Evolutionary conservation across 352 stramenopile species (phyloP), one percentile per base, ranked within the genome.

Genomic region (Phytophthora aleatoria): DNA sequence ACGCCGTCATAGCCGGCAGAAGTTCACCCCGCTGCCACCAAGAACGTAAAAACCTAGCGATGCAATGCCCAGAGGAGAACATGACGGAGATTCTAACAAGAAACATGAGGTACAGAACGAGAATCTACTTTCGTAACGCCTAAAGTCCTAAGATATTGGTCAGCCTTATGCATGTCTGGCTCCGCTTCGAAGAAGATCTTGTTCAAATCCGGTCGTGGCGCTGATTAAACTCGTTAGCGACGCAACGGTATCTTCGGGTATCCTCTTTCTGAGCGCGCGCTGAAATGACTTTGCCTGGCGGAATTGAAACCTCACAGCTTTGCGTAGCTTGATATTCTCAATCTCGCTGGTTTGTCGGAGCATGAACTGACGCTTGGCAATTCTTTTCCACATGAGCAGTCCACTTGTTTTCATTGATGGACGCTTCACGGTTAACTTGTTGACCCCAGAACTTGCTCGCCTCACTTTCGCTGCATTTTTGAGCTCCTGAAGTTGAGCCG

Each of bases 1-100:
- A 13, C 81, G 83, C 16, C 83, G 81, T 68, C 87, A 95, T 61
- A 89, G 81, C 53, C 71, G 76, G 20, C 65, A 79, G 31, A 76
- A 81, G 15, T 92, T 91, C 57, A 67, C 64, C 2, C 50, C 57
- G 8, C 50, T 74, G 41, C 42, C 50, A 49, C 16, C 43, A 7
- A 67, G 60, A 41, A 20, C 20, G 20, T 20, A 20, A 20, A 20
- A 20, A 20, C 20, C 20, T 20, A 0, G 20, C 20, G 20, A 20
- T 20, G 20, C 20, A 20, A 20, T 20, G 20, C 20, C 20, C 20
- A 20, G 20, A 20, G 20, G 20, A 1, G 20, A 20, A 20, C 20
- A 20, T 20, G 20, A 20, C 20, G 20, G 20, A 20, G 20, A 20
- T 20, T 20, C 20, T 20, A 20, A 20, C 20, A 20, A 20, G 20